phyloP scores from a whole-genome alignment of 345 rosid species.

The Hevea brasiliensis region DNA sequence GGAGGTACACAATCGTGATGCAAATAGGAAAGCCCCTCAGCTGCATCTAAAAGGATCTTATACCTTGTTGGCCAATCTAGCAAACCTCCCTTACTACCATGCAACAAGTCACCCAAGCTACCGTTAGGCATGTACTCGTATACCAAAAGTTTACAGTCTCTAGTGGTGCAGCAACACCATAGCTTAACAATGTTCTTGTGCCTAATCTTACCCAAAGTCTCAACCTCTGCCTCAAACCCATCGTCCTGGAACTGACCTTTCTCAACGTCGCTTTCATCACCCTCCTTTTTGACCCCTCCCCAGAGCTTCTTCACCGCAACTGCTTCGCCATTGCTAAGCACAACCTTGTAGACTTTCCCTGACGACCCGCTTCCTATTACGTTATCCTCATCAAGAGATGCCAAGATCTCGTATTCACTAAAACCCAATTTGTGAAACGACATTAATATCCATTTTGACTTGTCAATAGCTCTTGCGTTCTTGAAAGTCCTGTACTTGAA shows the following conservation, averaged over 20 bases:
- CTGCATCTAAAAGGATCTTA: conserved; percentile 80
- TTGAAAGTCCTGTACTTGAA: conserved; percentile 68
- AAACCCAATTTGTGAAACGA: conserved; percentile 94
- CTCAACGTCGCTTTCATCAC: conserved; percentile 53
- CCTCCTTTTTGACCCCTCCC: conserved; percentile 57
- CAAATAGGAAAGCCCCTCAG: conserved; percentile 91
- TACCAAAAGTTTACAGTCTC: conserved; percentile 92
- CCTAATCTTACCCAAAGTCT: conserved; percentile 90
- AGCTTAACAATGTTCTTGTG: conserved; percentile 97
- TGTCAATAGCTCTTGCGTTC: conserved; percentile 65
- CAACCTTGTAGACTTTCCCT: conserved; percentile 94
- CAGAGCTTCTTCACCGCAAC: conserved; percentile 95
- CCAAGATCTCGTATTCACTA: conserved; percentile 84
- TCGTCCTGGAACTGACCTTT: conserved; percentile 65
- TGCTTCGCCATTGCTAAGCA: conserved; percentile 71
- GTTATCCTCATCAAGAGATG: conserved; percentile 85
- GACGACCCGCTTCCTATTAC: conserved; percentile 88
- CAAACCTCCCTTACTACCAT: conserved; percentile 77
- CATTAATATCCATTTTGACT: conserved; percentile 91
- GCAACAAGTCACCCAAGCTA: conserved; percentile 92
- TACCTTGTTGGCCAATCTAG: conserved; percentile 85
- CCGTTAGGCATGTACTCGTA: conserved; percentile 97
- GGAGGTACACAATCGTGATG: conserved; percentile 96
- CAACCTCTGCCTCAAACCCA: conserved; percentile 84
- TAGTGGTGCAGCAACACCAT: conserved; percentile 90